Percentiles rank a stretch among this genome's conserved stretches.
These are phyloP conservation scores for Abrus pulchellus DNA, from an alignment of 306 rosid species.

Conservation along the genomic window DNA sequence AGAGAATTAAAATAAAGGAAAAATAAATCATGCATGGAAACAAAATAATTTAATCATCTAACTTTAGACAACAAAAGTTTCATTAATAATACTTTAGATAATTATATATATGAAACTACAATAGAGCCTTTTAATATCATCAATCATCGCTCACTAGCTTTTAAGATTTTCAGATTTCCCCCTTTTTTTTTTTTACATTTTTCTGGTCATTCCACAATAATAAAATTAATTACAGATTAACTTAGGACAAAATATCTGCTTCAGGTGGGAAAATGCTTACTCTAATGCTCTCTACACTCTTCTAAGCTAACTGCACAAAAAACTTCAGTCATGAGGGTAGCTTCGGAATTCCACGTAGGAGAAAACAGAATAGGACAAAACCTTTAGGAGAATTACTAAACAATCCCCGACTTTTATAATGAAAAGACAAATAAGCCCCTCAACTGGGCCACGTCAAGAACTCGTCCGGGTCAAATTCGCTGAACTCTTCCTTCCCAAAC, in stretches of 20 bases:
- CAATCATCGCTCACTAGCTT: not conserved
- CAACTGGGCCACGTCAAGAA: conserved; percentile 59
- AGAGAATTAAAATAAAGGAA: conserved; percentile 1
- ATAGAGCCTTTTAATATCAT: conserved; percentile 20
- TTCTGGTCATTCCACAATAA: not conserved
- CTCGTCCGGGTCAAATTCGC: conserved; percentile 76
- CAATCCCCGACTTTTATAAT: not conserved
- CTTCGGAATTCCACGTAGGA: conserved; percentile 29
- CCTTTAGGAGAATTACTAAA: conserved; percentile 29
- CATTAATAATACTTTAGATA: not conserved
- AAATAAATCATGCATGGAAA: not conserved
- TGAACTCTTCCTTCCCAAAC: conserved; percentile 64
- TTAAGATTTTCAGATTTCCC: not conserved
- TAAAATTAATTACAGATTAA: conserved; percentile 44
- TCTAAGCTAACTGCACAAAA: conserved; percentile 16
- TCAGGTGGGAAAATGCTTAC: not conserved
- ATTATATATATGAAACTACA: conserved; percentile 9
- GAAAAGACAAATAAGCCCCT: conserved; percentile 33
- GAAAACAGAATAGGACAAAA: not conserved
- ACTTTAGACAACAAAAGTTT: conserved; percentile 9
- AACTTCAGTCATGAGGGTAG: conserved; percentile 39
- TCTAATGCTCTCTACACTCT: conserved; percentile 49
- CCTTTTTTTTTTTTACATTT: conserved; percentile 1
- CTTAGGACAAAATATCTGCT: conserved; percentile 33
- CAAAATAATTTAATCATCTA: conserved; percentile 13